These are phyloP conservation scores for Phytomonas francai DNA, from an alignment of 208 protist genomes.

Conservation along the genomic window DNA sequence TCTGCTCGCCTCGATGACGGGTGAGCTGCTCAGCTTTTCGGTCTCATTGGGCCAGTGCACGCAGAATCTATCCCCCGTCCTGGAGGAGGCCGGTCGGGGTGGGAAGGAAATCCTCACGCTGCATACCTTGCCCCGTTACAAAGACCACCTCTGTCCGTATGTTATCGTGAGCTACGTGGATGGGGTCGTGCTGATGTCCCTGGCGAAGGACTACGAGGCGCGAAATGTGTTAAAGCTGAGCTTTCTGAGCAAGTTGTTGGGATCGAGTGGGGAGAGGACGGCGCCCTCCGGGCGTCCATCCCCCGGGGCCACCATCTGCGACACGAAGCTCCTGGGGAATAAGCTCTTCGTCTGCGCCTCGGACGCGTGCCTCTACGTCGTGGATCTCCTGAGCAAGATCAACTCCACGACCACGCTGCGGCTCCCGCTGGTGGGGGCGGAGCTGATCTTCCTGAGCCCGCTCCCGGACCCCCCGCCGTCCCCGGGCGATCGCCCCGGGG, in stretches of 20 bases:
- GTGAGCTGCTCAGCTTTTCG: conserved; percentile 40
- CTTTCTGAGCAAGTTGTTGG: neutral
- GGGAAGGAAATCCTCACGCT: conserved; percentile 26
- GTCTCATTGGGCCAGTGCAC: conserved; percentile 24
- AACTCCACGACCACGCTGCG: neutral
- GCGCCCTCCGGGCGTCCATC: neutral
- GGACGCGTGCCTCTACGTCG: neutral
- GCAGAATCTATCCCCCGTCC: conserved; percentile 18
- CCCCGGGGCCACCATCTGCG: neutral
- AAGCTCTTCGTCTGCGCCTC: neutral
- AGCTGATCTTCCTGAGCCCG: neutral
- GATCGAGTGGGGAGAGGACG: neutral
- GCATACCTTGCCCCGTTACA: conserved; percentile 26
- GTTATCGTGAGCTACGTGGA: conserved; percentile 25
- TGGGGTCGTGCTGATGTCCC: conserved; percentile 18
- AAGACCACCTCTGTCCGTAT: conserved; percentile 22
- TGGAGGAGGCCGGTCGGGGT: conserved; percentile 13
- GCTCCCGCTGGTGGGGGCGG: neutral
- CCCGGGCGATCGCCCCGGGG: neutral
- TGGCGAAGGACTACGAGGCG: conserved; percentile 13
- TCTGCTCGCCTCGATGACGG: conserved; percentile 29
- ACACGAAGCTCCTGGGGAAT: neutral
- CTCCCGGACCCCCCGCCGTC: too few relatives aligned
- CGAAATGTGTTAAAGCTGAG: neutral
- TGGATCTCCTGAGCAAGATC: neutral